Evolutionary conservation across 768 basidiomycete genomes (phyloP).

Genomic region (Rhodotorula toruloides): DNA sequence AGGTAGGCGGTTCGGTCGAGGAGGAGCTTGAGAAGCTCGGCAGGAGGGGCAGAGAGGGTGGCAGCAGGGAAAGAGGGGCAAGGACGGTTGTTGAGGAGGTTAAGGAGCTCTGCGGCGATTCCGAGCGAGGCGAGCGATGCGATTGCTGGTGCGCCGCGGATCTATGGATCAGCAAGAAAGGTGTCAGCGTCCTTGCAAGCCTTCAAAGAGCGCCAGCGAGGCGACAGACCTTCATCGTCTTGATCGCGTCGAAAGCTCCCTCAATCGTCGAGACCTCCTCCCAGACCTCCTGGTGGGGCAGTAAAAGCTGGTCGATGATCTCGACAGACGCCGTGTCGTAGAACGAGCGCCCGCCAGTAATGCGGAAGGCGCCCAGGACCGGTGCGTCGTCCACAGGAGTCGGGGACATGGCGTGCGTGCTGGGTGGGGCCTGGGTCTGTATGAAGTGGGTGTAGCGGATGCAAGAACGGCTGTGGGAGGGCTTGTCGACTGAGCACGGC

Average conservation of each 20-base stretch:
- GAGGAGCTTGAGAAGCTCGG: conserved; percentile 57
- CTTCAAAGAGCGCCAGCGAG: not conserved
- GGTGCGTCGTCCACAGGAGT: not conserved
- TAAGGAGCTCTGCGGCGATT: conserved; percentile 61
- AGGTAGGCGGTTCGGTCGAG: conserved; percentile 63
- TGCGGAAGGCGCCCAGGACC: conserved; percentile 31
- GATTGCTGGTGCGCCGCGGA: conserved; percentile 91
- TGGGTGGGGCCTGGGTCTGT: no score
- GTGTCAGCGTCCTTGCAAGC: not conserved
- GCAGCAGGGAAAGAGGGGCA: conserved; percentile 55
- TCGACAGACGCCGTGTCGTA: conserved; percentile 58
- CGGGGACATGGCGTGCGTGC: not conserved
- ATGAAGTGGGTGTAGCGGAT: no score
- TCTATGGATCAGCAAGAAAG: conserved; percentile 48
- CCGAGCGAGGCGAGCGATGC: conserved; percentile 79
- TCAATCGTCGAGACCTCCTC: conserved; percentile 60
- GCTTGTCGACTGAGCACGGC: no score
- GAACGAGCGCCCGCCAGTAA: conserved; percentile 26
- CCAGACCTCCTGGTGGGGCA: conserved; percentile 45
- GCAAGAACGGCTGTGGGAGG: no score
- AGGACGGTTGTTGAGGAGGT: conserved; percentile 53
- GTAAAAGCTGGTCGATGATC: conserved; percentile 61
- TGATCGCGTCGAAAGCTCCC: conserved; percentile 88
- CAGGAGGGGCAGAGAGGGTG: conserved; percentile 48
- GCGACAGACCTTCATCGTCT: conserved; percentile 74